Base-by-base conservation (phyloP, 257 asterid species). In the Nicotiana sylvestris region DNA sequence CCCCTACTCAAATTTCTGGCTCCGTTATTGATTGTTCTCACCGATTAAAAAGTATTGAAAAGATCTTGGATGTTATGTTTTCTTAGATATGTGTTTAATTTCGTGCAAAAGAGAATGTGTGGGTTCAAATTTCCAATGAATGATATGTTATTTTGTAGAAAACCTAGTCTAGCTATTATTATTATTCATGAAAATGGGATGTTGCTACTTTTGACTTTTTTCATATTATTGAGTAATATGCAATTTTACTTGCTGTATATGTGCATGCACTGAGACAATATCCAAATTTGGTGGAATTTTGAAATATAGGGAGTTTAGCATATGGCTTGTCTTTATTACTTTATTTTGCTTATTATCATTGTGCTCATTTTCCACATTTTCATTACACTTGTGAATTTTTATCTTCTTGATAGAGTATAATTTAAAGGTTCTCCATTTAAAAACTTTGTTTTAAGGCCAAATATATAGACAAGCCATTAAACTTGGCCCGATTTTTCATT, bases 201-300 rank as follows among this genome's bases (percentile, higher is more conserved):
- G 39, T 7, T 13, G 35, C 15, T 74, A 25, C 4, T 72, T 12
- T 72, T 25, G 78, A 25, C 61, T 70, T 43, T 43, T n/a, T 33
- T 70, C 43, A 21, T 7, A 2, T 43, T 21, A 10, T 70, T 21
- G 3, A 70, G 58, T 70, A 43, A 70, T 43, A 10, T 39, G 35
- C 35, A 21, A 4, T 11, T 70, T 43, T 5, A n/a, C 35, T 70
- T n/a, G 56, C 7, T 70, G 58, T 3, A 69, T 18, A 9, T 49
- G 56, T 69, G 9, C 77, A 37, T 68, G 17, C 77, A 39, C 4
- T 10, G 56, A 69, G 10, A 69, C 7, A 9, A 39, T 43, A 21
- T 70, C 35, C 35, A 39, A 62, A 32, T 80, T 60, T 56, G 46
- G 67, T 83, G 46, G 17, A 21, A 17, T 85, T 78, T 85, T 83